phyloP scores from a whole-genome alignment of 129 eudicot species.

The Erigeron canadensis region DNA sequence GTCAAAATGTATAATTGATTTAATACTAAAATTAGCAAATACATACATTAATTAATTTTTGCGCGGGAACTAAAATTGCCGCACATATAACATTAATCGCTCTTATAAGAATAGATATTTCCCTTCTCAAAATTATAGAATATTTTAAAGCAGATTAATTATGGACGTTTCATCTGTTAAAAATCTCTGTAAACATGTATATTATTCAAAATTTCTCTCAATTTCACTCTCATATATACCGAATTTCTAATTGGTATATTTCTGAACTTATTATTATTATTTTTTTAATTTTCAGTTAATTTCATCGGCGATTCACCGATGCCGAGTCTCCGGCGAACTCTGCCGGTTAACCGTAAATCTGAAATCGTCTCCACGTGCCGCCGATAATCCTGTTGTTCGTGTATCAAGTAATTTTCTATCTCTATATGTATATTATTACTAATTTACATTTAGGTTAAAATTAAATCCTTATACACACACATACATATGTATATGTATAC shows the following conservation, averaged over 20 bases:
- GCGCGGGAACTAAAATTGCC: too few relatives aligned
- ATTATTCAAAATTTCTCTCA: background rate
- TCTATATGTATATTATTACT: background rate
- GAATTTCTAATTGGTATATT: background rate
- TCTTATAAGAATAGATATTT: too few relatives aligned
- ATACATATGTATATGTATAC: background rate
- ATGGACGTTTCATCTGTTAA: slow-evolving; percentile 50
- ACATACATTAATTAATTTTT: too few relatives aligned
- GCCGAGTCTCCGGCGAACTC: slow-evolving; percentile 64
- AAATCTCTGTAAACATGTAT: slow-evolving; percentile 50
- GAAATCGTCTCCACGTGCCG: slow-evolving; percentile 28
- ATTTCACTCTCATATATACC: background rate
- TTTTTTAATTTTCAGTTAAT: slow-evolving; percentile 54
- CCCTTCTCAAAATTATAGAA: too few relatives aligned
- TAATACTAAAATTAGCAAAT: too few relatives aligned
- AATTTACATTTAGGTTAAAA: background rate
- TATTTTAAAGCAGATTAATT: too few relatives aligned
- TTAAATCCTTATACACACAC: background rate
- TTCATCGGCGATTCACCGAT: slow-evolving; percentile 64
- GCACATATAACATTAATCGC: too few relatives aligned
- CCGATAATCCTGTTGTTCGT: slow-evolving; percentile 44
- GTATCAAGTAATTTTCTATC: slow-evolving; percentile 43
- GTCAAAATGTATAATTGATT: too few relatives aligned
- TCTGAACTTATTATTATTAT: background rate
- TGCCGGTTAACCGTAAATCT: slow-evolving; percentile 72